Evolutionary conservation across 805 yeast species (phyloP).

Genomic region (Yamadazyma sp.): DNA sequence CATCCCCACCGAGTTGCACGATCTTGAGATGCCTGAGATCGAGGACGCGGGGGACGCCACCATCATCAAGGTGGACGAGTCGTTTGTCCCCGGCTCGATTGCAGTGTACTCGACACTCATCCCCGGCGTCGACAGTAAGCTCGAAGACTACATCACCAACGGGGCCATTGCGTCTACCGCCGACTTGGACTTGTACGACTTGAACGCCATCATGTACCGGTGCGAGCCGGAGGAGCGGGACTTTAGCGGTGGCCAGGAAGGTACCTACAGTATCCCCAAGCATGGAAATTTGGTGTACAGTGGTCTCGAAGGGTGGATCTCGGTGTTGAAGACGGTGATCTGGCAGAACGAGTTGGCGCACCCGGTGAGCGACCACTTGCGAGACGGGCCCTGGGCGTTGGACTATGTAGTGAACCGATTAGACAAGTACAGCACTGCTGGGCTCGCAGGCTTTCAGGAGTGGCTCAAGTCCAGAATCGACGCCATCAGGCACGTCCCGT

Average conservation of each 20-base stretch:
- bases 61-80: conserved; percentile 54
- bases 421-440: conserved; percentile 51
- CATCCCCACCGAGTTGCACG: conserved; percentile 62
- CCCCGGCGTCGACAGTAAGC: conserved; percentile 58
- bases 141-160: conserved; percentile 65
- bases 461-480: conserved; percentile 73
- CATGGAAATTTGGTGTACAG: conserved; percentile 78
- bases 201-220: conserved; percentile 72
- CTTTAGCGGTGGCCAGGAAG: conserved; percentile 66
- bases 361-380: conserved; percentile 75
- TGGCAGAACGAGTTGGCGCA: conserved; percentile 76
- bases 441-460: conserved; percentile 53
- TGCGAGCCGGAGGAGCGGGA: conserved; percentile 90
- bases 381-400: conserved; percentile 87
- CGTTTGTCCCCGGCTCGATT: conserved; percentile 87
- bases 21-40: conserved; percentile 51
- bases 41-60: conserved; percentile 48
- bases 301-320: conserved; percentile 91
- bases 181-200: conserved; percentile 60
- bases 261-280: conserved; percentile 73
- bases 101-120: conserved; percentile 76
- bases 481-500: conserved; percentile 66
- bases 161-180: conserved; percentile 78
- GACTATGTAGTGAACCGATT: conserved; percentile 70
- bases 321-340: conserved; percentile 62